Evolutionary conservation across 306 rosid species (phyloP), one percentile per base, ranked within the genome.

Genomic region (Fragaria ananassa): DNA sequence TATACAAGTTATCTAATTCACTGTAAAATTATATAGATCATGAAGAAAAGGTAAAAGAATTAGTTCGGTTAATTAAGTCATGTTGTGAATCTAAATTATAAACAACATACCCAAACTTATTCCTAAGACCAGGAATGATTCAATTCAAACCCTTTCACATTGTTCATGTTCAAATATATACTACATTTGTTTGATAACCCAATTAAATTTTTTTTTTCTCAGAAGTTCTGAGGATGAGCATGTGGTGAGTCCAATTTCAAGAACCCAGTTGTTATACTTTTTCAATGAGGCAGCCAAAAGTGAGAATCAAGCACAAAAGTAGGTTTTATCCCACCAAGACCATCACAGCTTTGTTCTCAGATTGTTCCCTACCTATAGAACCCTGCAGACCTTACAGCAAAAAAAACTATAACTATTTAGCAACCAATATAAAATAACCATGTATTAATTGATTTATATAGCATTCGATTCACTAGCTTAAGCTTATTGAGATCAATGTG

Each of bases 201-300:
- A 66, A 10, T 8, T 39, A 39, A 66, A 0, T 17, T 35, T 37
- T 63, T 0, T 18, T 53, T 23, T 21, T 56, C 15, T 5, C 17
- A 18, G 68, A 14, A 45, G n/a, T 21, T 56, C 53, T 72, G 76
- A 54, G 60, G 54, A 56, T 54, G 42, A 23, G 8, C 66, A 41
- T 56, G 67, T 72, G 67, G 27, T 72, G 67, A 54, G 23, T 71
- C 64, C 44, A 50, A 9, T 51, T 71, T n/a, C 14, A 34, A 56
- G 76, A 23, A 44, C 35, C 72, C 72, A 39, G 12, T 72, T 60
- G 8, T 44, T 23, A 11, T 64, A 8, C 6, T 18, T 34, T 64
- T 64, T 17, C 45, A 23, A n/a, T 0, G 35, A 58, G 8, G 39
- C 8, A 12, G 21, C 76, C 51, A 37, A 56, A 54, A 13, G 51